phyloP scores from a whole-genome alignment of 148 eudicot species.

The Rhododendron griersonianum region DNA sequence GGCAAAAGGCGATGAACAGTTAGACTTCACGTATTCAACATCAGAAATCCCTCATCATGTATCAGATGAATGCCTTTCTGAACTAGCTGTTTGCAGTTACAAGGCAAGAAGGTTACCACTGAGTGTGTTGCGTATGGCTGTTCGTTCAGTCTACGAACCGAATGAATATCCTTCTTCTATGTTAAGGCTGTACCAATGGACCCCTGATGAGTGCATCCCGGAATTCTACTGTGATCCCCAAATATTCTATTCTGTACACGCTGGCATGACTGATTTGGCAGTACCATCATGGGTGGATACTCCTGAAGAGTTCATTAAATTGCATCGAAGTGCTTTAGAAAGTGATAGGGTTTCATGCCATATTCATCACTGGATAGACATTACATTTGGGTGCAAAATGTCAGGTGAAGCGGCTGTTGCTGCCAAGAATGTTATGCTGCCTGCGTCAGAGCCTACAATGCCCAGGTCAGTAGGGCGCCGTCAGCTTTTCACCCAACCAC shows the following conservation, averaged over 20 bases:
- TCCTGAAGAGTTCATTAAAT: slow-evolving; percentile 72
- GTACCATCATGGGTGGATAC: slow-evolving; percentile 84
- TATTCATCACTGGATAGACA: slow-evolving; percentile 97
- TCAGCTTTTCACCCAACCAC: slow-evolving; percentile 86
- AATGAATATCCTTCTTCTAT: slow-evolving; percentile 95
- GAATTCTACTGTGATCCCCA: slow-evolving; percentile 87
- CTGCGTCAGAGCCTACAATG: slow-evolving; percentile 54
- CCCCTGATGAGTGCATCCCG: slow-evolving; percentile 98
- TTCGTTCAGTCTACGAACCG: slow-evolving; percentile 96
- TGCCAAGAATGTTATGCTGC: slow-evolving; percentile 95
- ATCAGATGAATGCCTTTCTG: slow-evolving; percentile 97
- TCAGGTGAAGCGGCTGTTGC: slow-evolving; percentile 79
- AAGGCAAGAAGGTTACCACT: slow-evolving; percentile 94
- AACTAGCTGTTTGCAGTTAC: slow-evolving; percentile 98
- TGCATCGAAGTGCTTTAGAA: slow-evolving; percentile 86
- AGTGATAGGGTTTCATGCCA: slow-evolving; percentile 66
- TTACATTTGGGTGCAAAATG: slow-evolving; percentile 95
- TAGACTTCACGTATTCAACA: slow-evolving; percentile 93
- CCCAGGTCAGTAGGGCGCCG: slow-evolving; percentile 77
- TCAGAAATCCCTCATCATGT: slow-evolving; percentile 96
- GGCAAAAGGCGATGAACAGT: slow-evolving; percentile 98
- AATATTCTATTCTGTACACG: slow-evolving; percentile 66
- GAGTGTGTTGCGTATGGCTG: slow-evolving; percentile 81
- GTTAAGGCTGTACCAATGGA: slow-evolving; percentile 97
- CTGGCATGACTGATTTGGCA: slow-evolving; percentile 87